Percentiles rank a stretch among this genome's conserved stretches.
These are phyloP conservation scores for Torulaspora microellipsoides DNA, from an alignment of 805 yeast genomes.

Conservation along the genomic window DNA sequence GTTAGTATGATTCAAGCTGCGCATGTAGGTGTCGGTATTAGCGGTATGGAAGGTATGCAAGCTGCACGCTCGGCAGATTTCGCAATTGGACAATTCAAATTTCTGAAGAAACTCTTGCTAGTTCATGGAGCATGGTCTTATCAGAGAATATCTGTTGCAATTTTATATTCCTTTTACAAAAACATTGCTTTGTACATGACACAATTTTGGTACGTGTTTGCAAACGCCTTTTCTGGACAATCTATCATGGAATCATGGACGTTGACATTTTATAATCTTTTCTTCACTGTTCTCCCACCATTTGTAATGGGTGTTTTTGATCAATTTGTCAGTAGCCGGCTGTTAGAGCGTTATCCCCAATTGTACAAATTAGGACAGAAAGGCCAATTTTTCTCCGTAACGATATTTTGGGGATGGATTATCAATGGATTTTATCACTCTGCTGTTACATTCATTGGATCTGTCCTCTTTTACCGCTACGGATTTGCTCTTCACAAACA, in stretches of 20 bases:
- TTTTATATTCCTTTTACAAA: conserved; percentile 91
- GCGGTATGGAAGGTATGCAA: conserved; percentile 99
- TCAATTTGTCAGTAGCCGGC: conserved; percentile 87
- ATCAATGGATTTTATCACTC: conserved; percentile 93
- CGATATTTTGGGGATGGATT: conserved; percentile 97
- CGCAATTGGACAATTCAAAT: conserved; percentile 93
- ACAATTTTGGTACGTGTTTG: conserved; percentile 95
- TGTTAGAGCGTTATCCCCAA: conserved; percentile 88
- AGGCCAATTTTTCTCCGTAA: conserved; percentile 82
- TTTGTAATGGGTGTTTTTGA: conserved; percentile 95
- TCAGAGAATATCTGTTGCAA: conserved; percentile 88
- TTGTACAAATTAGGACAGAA: conserved; percentile 86
- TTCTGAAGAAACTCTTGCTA: conserved; percentile 69
- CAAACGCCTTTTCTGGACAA: conserved; percentile 91
- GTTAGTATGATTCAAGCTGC: conserved; percentile 99
- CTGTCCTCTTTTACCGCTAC: conserved; percentile 60
- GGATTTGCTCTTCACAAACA: conserved; percentile 55
- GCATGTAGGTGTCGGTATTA: conserved; percentile 97
- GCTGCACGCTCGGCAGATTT: conserved; percentile 98
- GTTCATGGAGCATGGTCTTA: conserved; percentile 99
- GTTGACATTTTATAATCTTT: conserved; percentile 88
- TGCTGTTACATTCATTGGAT: conserved; percentile 71
- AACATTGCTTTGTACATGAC: conserved; percentile 95
- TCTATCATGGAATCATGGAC: conserved; percentile 98
- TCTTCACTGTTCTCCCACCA: conserved; percentile 93